phyloP scores from a whole-genome alignment of 1,139 yeast species.

The Diutina mesorugosa region DNA sequence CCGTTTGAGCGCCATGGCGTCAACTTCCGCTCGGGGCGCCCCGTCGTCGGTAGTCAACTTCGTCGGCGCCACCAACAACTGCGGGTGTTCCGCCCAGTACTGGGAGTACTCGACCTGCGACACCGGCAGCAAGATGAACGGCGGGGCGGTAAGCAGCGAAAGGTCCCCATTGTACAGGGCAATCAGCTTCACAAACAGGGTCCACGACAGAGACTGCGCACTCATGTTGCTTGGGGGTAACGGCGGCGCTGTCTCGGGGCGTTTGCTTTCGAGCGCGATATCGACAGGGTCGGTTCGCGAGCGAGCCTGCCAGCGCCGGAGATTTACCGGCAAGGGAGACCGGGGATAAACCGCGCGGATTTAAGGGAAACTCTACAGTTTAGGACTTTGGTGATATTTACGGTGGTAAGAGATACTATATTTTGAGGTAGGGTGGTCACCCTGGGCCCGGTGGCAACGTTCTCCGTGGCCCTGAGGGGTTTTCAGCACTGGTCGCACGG shows the following conservation, averaged over 20 bases:
- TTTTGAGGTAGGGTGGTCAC: not conserved
- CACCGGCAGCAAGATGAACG: slow-evolving; percentile 87
- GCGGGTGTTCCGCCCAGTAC: slow-evolving; percentile 89
- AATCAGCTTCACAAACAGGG: slow-evolving; percentile 78
- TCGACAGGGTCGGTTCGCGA: not conserved
- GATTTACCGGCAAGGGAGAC: too few relatives aligned
- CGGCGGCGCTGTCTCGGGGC: not conserved
- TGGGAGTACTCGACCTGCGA: slow-evolving; percentile 86
- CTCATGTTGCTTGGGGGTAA: not conserved
- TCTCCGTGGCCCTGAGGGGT: not conserved
- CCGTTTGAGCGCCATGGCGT: slow-evolving; percentile 43
- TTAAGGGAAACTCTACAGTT: not conserved
- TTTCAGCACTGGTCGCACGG: not conserved
- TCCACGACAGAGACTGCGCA: slow-evolving; percentile 37
- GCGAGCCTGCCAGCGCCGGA: not conserved
- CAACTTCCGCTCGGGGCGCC: slow-evolving; percentile 18
- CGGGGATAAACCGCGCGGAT: not conserved
- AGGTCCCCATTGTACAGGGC: slow-evolving; percentile 92
- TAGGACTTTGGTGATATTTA: too few relatives aligned
- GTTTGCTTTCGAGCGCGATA: not conserved
- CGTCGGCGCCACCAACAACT: slow-evolving; percentile 62
- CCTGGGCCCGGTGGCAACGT: not conserved
- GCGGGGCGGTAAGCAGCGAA: slow-evolving; percentile 92
- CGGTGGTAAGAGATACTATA: too few relatives aligned
- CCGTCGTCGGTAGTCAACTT: slow-evolving; percentile 25